A percentile compares a stretch with the other conserved stretches of the same genome.
Conservation (phyloP, 305 asterid species). For the Stenogyne calaminthoides region DNA sequence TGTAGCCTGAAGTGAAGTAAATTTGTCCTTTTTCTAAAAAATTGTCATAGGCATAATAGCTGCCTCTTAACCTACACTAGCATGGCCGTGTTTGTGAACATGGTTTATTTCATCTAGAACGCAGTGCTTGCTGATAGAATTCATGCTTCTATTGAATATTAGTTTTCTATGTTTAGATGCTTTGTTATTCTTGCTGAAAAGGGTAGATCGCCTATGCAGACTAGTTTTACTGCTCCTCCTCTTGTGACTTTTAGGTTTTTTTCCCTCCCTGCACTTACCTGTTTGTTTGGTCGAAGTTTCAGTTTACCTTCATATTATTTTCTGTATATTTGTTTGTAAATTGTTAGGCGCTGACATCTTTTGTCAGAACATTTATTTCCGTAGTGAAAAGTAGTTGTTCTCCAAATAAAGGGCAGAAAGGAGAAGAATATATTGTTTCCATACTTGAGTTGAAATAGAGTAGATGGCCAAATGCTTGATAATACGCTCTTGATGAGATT, state of each 20-base stretch:
- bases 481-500: background rate
- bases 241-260: background rate
- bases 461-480: background rate
- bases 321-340: background rate
- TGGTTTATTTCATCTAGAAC: constrained; percentile 1
- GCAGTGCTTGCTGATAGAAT: background rate
- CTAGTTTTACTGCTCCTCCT: background rate
- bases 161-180: background rate
- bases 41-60: background rate
- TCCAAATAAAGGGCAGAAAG: background rate
- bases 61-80: background rate
- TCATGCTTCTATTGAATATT: background rate
- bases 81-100: background rate
- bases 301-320: background rate
- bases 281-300: constrained; percentile 1
- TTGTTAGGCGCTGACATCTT: background rate
- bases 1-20: background rate
- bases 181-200: background rate
- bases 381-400: background rate
- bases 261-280: background rate
- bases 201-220: constrained; percentile 5
- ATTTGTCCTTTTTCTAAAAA: background rate
- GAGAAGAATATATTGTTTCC: background rate
- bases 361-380: background rate
- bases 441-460: background rate